phyloP scores from a whole-genome alignment of 179 eudicot species.

The Gypsophila paniculata region DNA sequence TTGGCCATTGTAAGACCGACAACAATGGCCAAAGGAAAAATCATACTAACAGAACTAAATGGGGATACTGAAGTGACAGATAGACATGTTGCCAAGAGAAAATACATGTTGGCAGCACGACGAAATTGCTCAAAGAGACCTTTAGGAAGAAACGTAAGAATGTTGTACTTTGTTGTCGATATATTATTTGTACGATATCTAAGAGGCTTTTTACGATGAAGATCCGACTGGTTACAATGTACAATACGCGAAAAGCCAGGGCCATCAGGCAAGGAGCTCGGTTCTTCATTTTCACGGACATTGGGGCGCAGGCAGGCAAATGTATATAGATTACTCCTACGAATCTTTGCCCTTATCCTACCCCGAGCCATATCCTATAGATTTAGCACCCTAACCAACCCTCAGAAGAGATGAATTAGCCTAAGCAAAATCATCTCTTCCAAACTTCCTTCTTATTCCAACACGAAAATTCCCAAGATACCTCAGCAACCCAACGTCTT shows the following conservation, averaged over 20 bases:
- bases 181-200: constrained; percentile 66
- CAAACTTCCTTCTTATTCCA: constrained; percentile 1
- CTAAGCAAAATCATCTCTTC: constrained; percentile 17
- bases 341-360: constrained; percentile 56
- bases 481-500: constrained; percentile 12
- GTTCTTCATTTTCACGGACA: constrained; percentile 25
- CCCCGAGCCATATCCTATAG: constrained; percentile 47
- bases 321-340: constrained; percentile 59
- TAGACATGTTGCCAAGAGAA: constrained; percentile 63
- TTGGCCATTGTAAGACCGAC: constrained; percentile 53
- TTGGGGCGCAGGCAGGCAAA: constrained; percentile 45
- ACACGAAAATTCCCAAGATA: constrained; percentile 14
- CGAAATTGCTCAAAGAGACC: constrained; percentile 87
- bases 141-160: constrained; percentile 66
- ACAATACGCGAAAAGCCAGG: constrained; percentile 71
- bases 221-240: constrained; percentile 65
- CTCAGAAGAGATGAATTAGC: constrained; percentile 21
- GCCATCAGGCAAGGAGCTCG: constrained; percentile 40
- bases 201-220: constrained; percentile 59
- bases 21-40: constrained; percentile 45
- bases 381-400: constrained; percentile 22
- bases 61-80: constrained; percentile 62
- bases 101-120: constrained; percentile 91
- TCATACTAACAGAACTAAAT: constrained; percentile 43
- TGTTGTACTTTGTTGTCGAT: constrained; percentile 80